These are phyloP conservation scores for Lodderomyces orthopsilosis DNA, from an alignment of 1,139 yeast species.

Conservation along the genomic window DNA sequence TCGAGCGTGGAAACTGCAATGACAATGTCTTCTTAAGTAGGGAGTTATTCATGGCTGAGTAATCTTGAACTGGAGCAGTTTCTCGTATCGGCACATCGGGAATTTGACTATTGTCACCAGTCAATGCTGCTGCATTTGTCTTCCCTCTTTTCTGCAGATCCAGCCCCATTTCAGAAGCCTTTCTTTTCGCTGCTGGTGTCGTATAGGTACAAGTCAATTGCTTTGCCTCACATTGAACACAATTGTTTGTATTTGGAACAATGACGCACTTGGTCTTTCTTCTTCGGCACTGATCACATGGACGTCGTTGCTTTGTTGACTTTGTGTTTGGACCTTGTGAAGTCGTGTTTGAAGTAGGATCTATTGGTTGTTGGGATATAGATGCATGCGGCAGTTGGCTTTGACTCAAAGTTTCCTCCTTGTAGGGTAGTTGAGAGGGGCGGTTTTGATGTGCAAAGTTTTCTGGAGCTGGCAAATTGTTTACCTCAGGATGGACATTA, in stretches of 20 bases:
- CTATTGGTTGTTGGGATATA: constrained; percentile 5
- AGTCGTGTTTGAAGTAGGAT: constrained; percentile 5
- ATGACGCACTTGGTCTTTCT: constrained; percentile 64
- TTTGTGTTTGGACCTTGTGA: constrained; percentile 12
- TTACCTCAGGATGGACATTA: constrained; percentile 17
- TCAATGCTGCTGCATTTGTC: constrained; percentile 7
- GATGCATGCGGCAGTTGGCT: constrained; percentile 8
- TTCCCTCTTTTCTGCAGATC: constrained; percentile 19
- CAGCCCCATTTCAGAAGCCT: constrained; percentile 25
- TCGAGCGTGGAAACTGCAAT: constrained; percentile 70
- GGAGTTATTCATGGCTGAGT: constrained; percentile 50
- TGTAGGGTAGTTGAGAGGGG: constrained; percentile 5
- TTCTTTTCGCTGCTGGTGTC: constrained; percentile 32
- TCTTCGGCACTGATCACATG: constrained; percentile 71
- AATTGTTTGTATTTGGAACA: constrained; percentile 54
- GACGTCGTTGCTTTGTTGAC: constrained; percentile 35
- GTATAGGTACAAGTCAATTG: constrained; percentile 62
- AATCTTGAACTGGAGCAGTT: constrained; percentile 54
- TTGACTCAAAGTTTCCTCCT: constrained; percentile 2
- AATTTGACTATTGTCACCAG: constrained; percentile 25
- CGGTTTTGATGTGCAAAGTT: neutral
- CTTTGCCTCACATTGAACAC: constrained; percentile 68
- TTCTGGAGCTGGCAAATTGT: neutral
- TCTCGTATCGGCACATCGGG: constrained; percentile 57
- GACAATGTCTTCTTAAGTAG: constrained; percentile 43